Conservation (phyloP, 1,139 yeast genomes). For the Suhomyces panamericanus region DNA sequence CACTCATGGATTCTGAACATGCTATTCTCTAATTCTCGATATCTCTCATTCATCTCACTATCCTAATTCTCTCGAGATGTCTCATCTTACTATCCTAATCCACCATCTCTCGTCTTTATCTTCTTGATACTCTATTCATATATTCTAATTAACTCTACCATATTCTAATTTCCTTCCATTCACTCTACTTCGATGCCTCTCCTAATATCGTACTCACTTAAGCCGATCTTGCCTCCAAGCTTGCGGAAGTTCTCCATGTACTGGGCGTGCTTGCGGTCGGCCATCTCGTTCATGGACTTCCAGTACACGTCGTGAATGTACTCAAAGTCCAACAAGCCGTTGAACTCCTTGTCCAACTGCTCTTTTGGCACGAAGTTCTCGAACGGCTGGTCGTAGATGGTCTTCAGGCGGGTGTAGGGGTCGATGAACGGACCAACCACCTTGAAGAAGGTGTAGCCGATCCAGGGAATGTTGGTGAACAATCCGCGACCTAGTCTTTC, state of each 20-base stretch:
- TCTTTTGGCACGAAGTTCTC: conserved; percentile 46
- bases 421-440: conserved; percentile 51
- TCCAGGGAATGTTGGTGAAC: conserved; percentile 49
- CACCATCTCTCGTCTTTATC: no score
- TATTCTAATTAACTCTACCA: no score
- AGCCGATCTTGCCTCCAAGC: conserved; percentile 43
- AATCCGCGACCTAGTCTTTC: conserved; percentile 50
- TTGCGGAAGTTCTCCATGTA: conserved; percentile 41
- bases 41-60: neutral
- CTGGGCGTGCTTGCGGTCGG: conserved; percentile 35
- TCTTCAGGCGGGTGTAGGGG: conserved; percentile 50
- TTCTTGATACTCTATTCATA: neutral
- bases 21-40: no score
- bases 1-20: no score
- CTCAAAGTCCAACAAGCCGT: conserved; percentile 44
- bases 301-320: conserved; percentile 46
- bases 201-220: conserved; percentile 41
- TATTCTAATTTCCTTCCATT: neutral
- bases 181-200: conserved; percentile 2
- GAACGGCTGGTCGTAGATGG: conserved; percentile 51
- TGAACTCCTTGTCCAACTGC: conserved; percentile 49
- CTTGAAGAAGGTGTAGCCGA: conserved; percentile 49
- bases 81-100: no score
- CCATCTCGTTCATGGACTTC: conserved; percentile 44
- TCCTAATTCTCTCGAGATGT: no score